Conservation (phyloP, 2,329 filamentous ascomycete genomes). For the Cryphonectria naterciae region DNA sequence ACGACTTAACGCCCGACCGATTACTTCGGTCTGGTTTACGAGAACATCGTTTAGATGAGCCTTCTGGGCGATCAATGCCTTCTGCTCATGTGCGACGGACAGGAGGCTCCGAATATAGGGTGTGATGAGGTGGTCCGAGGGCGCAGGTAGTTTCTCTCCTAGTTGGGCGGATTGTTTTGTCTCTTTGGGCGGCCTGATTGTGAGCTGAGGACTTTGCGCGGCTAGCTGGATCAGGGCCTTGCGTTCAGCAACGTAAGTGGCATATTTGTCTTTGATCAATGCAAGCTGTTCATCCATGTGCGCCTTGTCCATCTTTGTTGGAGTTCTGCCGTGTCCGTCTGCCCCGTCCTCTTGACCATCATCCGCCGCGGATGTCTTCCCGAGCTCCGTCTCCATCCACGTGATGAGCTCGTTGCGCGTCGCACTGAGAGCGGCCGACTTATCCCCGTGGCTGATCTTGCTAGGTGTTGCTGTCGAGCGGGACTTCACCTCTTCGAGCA, state of each 20-base stretch:
- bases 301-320: slow-evolving; percentile 27
- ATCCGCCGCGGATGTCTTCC: slow-evolving; percentile 49
- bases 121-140: slow-evolving; percentile 51
- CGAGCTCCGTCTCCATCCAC: slow-evolving; percentile 68
- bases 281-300: slow-evolving; percentile 47
- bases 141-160: slow-evolving; percentile 26
- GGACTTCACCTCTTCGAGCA: slow-evolving; percentile 53
- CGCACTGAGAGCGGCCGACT: slow-evolving; percentile 56
- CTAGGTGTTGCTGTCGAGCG: slow-evolving; percentile 43
- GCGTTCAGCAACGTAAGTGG: slow-evolving; percentile 54
- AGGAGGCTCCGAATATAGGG: slow-evolving; percentile 62
- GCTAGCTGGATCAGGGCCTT: slow-evolving; percentile 51
- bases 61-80: slow-evolving; percentile 60
- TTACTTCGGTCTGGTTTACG: slow-evolving; percentile 55
- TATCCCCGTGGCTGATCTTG: slow-evolving; percentile 42
- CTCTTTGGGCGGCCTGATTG: slow-evolving; percentile 32
- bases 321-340: slow-evolving; percentile 26
- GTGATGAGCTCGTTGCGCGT: slow-evolving; percentile 64
- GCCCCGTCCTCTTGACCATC: slow-evolving; percentile 31
- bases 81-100: slow-evolving; percentile 59
- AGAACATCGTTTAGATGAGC: slow-evolving; percentile 58
- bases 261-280: slow-evolving; percentile 58
- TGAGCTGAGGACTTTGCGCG: slow-evolving; percentile 39
- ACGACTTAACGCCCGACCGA: slow-evolving; percentile 54
- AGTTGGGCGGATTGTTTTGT: background rate